Evolutionary conservation across 345 rosid species (phyloP).

Genomic region (Aurinia saxatilis): DNA sequence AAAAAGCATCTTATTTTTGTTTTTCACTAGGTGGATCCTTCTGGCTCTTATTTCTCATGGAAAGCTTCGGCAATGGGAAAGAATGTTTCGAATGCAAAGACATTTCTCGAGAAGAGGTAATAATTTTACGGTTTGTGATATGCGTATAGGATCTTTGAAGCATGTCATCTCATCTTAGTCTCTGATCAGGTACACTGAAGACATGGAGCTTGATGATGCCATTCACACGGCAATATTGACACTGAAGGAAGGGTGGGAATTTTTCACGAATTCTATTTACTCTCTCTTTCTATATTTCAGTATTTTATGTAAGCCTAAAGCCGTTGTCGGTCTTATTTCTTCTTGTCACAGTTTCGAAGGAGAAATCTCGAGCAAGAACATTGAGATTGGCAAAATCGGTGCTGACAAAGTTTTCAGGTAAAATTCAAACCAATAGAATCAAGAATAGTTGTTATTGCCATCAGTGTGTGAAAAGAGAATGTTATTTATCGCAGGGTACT

Average conservation of each 20-base stretch:
- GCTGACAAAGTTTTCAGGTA: constrained; percentile 78
- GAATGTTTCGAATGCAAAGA: constrained; percentile 96
- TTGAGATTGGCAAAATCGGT: constrained; percentile 81
- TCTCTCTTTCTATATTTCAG: background rate
- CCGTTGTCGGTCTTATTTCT: background rate
- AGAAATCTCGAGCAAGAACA: constrained; percentile 74
- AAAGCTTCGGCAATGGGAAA: constrained; percentile 99
- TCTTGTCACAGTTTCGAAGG: constrained; percentile 69
- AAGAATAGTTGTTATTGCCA: background rate
- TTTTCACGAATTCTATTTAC: background rate
- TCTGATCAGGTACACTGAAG: constrained; percentile 69
- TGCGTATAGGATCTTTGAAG: background rate
- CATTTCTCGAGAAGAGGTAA: constrained; percentile 96
- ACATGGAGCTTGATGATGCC: constrained; percentile 99
- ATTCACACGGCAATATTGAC: constrained; percentile 97
- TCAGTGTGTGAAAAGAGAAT: background rate
- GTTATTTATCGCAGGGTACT: constrained; percentile 53
- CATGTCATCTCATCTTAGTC: constrained; percentile 11
- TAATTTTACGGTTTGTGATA: background rate
- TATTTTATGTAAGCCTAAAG: background rate
- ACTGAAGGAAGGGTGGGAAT: constrained; percentile 78
- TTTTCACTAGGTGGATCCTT: constrained; percentile 75
- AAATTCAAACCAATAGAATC: background rate
- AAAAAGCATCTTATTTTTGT: background rate
- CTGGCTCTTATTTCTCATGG: constrained; percentile 99